Conservation (phyloP, 805 yeast species). For the Ogataea dorogensis region DNA sequence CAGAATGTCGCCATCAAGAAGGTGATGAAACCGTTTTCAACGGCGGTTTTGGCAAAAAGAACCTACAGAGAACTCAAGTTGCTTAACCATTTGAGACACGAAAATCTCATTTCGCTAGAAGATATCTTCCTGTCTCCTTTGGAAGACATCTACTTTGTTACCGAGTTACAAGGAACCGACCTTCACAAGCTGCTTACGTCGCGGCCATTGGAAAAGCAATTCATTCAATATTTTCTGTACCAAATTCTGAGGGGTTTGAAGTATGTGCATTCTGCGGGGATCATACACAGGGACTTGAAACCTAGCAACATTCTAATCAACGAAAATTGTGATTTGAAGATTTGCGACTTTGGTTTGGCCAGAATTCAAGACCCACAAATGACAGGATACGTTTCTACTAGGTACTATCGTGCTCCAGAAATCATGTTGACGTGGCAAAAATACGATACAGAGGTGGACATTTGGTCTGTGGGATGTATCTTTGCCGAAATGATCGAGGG, state of each 20-base stretch:
- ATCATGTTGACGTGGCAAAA: slow-evolving; percentile 99
- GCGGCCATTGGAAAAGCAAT: slow-evolving; percentile 92
- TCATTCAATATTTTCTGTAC: slow-evolving; percentile 93
- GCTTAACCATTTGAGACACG: slow-evolving; percentile 90
- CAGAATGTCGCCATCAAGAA: slow-evolving; percentile 97
- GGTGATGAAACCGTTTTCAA: slow-evolving; percentile 95
- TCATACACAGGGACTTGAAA: slow-evolving; percentile 88
- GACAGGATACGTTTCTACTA: slow-evolving; percentile 96
- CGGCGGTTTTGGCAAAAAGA: slow-evolving; percentile 92
- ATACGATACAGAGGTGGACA: slow-evolving; percentile 93
- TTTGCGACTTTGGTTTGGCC: slow-evolving; percentile 95
- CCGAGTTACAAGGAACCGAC: slow-evolving; percentile 96
- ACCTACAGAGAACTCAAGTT: slow-evolving; percentile 94
- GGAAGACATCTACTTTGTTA: slow-evolving; percentile 94
- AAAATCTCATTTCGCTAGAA: slow-evolving; percentile 86
- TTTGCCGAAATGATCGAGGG: slow-evolving; percentile 98
- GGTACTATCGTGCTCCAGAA: slow-evolving; percentile 97
- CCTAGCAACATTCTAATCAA: slow-evolving; percentile 89
- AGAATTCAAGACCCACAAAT: slow-evolving; percentile 97
- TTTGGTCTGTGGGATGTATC: slow-evolving; percentile 97
- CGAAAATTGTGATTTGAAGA: slow-evolving; percentile 92
- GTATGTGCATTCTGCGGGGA: slow-evolving; percentile 94
- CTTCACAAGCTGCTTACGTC: slow-evolving; percentile 86
- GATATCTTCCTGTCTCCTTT: slow-evolving; percentile 93
- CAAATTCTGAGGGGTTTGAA: slow-evolving; percentile 93